These are phyloP conservation scores for Backusella luteola DNA, from an alignment of 192 early-diverging fungal species.

Conservation along the genomic window DNA sequence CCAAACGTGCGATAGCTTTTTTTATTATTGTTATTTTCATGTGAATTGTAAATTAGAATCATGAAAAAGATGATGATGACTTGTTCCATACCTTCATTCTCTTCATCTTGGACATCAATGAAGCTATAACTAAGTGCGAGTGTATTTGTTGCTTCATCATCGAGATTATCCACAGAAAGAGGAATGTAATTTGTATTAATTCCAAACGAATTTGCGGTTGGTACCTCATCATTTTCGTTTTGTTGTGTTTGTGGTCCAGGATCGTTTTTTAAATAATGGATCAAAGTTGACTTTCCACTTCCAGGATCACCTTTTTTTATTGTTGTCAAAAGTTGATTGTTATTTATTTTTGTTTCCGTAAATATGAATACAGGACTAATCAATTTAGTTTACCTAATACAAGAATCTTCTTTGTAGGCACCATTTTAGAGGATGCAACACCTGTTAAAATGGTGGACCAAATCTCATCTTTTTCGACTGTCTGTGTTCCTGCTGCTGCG, in stretches of 20 bases:
- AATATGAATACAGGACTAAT: not conserved
- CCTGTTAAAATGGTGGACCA: conserved; percentile 82
- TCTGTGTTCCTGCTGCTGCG: not conserved
- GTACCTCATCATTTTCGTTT: conserved; percentile 31
- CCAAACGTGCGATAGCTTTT: conserved; percentile 64
- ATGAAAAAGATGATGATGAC: not conserved
- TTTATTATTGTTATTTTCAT: conserved; percentile 2
- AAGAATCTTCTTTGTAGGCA: conserved; percentile 74
- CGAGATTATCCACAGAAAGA: conserved; percentile 10
- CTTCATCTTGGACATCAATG: conserved; percentile 87
- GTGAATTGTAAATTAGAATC: not conserved
- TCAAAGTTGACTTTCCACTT: conserved; percentile 82
- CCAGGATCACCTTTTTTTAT: conserved; percentile 57
- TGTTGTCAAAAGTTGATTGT: not conserved
- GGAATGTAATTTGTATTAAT: conserved; percentile 11
- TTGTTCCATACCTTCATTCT: conserved; percentile 65
- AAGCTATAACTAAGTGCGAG: conserved; percentile 80
- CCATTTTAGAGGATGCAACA: conserved; percentile 76
- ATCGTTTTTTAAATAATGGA: conserved; percentile 59
- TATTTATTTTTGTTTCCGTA: not conserved
- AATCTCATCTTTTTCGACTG: conserved; percentile 48
- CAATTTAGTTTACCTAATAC: conserved; percentile 61
- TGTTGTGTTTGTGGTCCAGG: conserved; percentile 36
- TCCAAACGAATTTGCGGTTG: conserved; percentile 1
- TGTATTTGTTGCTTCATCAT: conserved; percentile 12